Evolutionary conservation across 768 basidiomycete species (phyloP).

Genomic region (Rhodocollybia butyracea): DNA sequence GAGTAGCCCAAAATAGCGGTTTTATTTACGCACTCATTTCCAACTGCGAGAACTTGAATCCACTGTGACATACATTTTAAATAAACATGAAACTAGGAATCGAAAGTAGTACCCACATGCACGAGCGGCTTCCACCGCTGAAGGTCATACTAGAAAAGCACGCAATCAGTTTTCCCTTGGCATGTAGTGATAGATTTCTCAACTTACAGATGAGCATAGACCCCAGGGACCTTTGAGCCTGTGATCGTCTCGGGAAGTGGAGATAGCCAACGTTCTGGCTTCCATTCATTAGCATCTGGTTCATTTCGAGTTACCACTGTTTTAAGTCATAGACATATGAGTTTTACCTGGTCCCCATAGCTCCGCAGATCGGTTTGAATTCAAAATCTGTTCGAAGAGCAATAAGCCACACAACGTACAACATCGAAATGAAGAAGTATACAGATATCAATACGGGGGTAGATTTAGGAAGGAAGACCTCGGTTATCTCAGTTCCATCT

Average conservation of each 20-base stretch:
- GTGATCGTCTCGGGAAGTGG: slow-evolving; percentile 28
- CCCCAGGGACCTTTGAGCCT: slow-evolving; percentile 29
- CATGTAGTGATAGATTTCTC: not conserved
- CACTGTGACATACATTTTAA: not conserved
- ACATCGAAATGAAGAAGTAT: no score
- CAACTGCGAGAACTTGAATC: slow-evolving; percentile 6
- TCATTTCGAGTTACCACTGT: not conserved
- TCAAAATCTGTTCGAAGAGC: no score
- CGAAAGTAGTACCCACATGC: slow-evolving; percentile 25
- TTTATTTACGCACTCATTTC: slow-evolving; percentile 10
- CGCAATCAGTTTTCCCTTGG: not conserved
- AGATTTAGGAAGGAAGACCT: slow-evolving; percentile 23
- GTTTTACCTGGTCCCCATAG: slow-evolving; percentile 31
- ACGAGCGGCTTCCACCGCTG: slow-evolving; percentile 37
- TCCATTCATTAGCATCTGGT: slow-evolving; percentile 39
- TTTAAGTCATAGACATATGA: not conserved
- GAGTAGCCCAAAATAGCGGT: not conserved
- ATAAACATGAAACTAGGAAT: not conserved
- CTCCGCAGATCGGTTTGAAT: slow-evolving; percentile 29
- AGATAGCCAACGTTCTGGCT: slow-evolving; percentile 42
- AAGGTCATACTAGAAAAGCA: slow-evolving; percentile 36
- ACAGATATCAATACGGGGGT: slow-evolving; percentile 21
- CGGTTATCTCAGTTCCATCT: slow-evolving; percentile 23
- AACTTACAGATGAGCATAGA: slow-evolving; percentile 33
- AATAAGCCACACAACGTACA: no score